A percentile compares a stretch with the other conserved stretches of the same genome.
phyloP scores from a whole-genome alignment of 352 stramenopile species.

The Phytophthora foliorum region DNA sequence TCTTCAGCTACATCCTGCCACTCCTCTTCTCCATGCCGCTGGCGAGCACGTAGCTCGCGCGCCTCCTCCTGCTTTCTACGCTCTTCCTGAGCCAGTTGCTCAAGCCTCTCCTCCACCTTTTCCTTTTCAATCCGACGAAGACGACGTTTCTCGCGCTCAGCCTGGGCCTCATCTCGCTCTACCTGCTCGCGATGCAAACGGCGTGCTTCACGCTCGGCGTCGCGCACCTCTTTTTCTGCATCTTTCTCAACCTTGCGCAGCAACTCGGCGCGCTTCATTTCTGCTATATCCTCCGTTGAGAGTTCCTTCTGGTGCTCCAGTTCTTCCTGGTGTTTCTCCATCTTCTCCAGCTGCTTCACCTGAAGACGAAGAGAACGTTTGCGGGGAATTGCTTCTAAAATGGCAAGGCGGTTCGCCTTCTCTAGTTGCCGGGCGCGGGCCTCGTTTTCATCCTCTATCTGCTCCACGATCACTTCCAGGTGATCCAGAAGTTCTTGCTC shows the following conservation, averaged over 20 bases:
- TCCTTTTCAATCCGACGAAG: slow-evolving; percentile 74
- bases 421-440: slow-evolving; percentile 66
- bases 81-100: slow-evolving; percentile 49
- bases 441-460: slow-evolving; percentile 73
- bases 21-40: slow-evolving; percentile 47
- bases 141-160: slow-evolving; percentile 66
- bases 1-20: slow-evolving; percentile 35
- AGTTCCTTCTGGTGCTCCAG: slow-evolving; percentile 64
- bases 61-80: slow-evolving; percentile 62
- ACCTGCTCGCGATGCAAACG: slow-evolving; percentile 61
- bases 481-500: slow-evolving; percentile 85
- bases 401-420: slow-evolving; percentile 78
- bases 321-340: slow-evolving; percentile 79
- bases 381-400: slow-evolving; percentile 85
- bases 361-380: slow-evolving; percentile 88
- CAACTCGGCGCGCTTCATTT: slow-evolving; percentile 76
- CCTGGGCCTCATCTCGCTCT: slow-evolving; percentile 60
- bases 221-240: slow-evolving; percentile 62
- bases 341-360: slow-evolving; percentile 85
- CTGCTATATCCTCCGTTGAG: slow-evolving; percentile 69
- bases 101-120: slow-evolving; percentile 53
- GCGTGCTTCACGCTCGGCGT: slow-evolving; percentile 62
- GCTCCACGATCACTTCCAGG: slow-evolving; percentile 83
- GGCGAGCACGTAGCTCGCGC: slow-evolving; percentile 58
- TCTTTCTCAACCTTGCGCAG: slow-evolving; percentile 75